These are phyloP conservation scores for Hylodesmum podocarpum DNA, from an alignment of 306 rosid species.

Conservation along the genomic window DNA sequence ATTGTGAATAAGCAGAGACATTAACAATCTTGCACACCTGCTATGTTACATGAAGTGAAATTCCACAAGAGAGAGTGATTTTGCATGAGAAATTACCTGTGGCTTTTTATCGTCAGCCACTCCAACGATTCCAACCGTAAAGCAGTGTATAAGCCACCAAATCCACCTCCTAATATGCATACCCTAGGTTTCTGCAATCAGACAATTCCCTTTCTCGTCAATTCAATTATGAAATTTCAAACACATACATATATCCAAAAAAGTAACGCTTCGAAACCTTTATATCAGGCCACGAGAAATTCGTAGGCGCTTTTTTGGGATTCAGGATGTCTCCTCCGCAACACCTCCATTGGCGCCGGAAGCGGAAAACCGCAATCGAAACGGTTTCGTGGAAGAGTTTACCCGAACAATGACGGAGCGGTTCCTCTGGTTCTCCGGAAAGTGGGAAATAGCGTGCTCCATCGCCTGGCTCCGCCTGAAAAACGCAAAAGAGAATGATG, in stretches of 20 bases:
- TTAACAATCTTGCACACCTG: background rate
- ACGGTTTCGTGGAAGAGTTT: constrained; percentile 37
- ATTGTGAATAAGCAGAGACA: background rate
- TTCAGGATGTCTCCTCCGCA: constrained; percentile 52
- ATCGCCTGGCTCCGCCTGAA: constrained; percentile 51
- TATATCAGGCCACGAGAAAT: constrained; percentile 65
- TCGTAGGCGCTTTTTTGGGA: constrained; percentile 41
- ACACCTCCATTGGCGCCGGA: constrained; percentile 46
- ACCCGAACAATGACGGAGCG: constrained; percentile 29
- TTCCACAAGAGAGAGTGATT: background rate
- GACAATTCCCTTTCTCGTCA: background rate
- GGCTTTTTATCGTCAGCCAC: constrained; percentile 82
- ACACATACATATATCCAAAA: background rate
- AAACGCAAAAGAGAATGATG: background rate
- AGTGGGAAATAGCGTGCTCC: constrained; percentile 41
- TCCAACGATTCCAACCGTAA: constrained; percentile 85
- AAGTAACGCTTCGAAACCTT: constrained; percentile 44
- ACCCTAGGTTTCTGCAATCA: constrained; percentile 73
- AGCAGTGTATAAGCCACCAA: constrained; percentile 96
- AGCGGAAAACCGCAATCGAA: constrained; percentile 39
- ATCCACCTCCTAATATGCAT: constrained; percentile 95
- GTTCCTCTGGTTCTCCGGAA: constrained; percentile 33
- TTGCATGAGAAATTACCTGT: constrained; percentile 45
- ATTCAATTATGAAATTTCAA: background rate
- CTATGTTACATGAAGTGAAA: background rate